These are phyloP conservation scores for Mycena vulgaris DNA, from an alignment of 768 basidiomycete species.

Conservation along the genomic window DNA sequence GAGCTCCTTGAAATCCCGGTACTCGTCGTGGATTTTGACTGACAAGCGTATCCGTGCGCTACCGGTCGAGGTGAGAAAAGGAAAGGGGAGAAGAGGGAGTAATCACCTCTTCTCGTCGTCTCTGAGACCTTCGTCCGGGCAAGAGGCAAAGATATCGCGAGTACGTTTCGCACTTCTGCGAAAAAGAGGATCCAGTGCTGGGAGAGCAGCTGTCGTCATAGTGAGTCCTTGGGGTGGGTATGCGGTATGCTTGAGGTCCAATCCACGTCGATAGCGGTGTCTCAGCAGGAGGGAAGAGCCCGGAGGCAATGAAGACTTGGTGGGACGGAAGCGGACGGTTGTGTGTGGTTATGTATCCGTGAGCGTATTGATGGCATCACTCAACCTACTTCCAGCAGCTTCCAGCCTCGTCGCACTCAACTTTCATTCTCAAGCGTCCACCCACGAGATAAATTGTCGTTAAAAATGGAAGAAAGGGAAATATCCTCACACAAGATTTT, in stretches of 20 bases:
- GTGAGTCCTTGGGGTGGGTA: not conserved
- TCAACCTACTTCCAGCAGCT: too few species aligned
- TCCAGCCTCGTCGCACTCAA: too few species aligned
- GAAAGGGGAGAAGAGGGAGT: not conserved
- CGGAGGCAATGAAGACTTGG: not conserved
- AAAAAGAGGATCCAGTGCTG: slow-evolving; percentile 78
- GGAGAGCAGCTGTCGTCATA: slow-evolving; percentile 67
- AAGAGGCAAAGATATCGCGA: slow-evolving; percentile 77
- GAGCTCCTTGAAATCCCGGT: slow-evolving; percentile 86
- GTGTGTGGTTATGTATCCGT: slow-evolving; percentile 14
- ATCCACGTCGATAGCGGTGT: not conserved
- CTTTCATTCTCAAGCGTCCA: too few species aligned
- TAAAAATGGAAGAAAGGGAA: too few species aligned
- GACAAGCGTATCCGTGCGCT: slow-evolving; percentile 83
- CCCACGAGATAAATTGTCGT: too few species aligned
- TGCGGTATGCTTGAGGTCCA: not conserved
- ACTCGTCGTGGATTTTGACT: slow-evolving; percentile 93
- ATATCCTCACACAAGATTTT: too few species aligned
- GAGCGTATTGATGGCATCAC: too few species aligned
- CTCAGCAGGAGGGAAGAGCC: not conserved
- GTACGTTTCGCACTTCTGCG: slow-evolving; percentile 80
- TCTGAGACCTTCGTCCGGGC: slow-evolving; percentile 68
- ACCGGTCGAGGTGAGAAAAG: slow-evolving; percentile 9
- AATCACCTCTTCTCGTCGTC: slow-evolving; percentile 83
- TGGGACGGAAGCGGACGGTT: slow-evolving; percentile 4